Base-by-base conservation (phyloP, 257 asterid genomes). In the Dorcoceras hygrometricum region DNA sequence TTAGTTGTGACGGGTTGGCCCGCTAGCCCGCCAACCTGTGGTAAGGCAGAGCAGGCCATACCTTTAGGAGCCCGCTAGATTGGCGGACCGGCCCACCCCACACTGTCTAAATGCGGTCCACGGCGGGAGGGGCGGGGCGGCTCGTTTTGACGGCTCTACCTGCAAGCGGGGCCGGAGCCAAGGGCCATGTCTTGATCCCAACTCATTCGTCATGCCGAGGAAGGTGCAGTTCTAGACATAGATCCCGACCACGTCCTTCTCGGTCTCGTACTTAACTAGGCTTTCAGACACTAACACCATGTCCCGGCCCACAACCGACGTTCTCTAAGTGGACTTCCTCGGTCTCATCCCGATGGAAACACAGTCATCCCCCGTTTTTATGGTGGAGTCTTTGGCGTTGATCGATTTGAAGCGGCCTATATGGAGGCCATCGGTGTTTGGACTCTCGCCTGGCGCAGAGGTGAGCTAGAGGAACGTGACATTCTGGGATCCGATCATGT, bases 111-210 rank as follows among this genome's bases (percentile, higher is more conserved):
- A n/a, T n/a, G n/a, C n/a, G n/a, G n/a, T n/a, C n/a, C n/a, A n/a
- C n/a, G n/a, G n/a, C n/a, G n/a, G n/a, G n/a, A n/a, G n/a, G n/a
- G n/a, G n/a, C n/a, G n/a, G n/a, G n/a, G n/a, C n/a, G n/a, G n/a
- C n/a, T n/a, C n/a, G n/a, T n/a, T n/a, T n/a, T n/a, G n/a, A n/a
- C n/a, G n/a, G n/a, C n/a, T n/a, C n/a, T n/a, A n/a, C n/a, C n/a
- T n/a, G n/a, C n/a, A n/a, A n/a, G n/a, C 23, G 8, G 11, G 3
- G 23, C 9, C 0, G 60, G 28, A 4, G 72, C 20, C 24, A 19
- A 2, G n/a, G 72, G 72, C 72, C 72, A 68, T 6, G 72, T 68
- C 50, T 68, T 68, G 10, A 68, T 14, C 32, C 72, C 36, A 10
- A 68, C 31, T 58, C 72, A 36, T 68, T 68, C 3, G 0, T 1